Percentiles rank a stretch among this genome's conserved stretches.
phyloP scores from a whole-genome alignment of 345 rosid genomes.

The Linum trigynum region DNA sequence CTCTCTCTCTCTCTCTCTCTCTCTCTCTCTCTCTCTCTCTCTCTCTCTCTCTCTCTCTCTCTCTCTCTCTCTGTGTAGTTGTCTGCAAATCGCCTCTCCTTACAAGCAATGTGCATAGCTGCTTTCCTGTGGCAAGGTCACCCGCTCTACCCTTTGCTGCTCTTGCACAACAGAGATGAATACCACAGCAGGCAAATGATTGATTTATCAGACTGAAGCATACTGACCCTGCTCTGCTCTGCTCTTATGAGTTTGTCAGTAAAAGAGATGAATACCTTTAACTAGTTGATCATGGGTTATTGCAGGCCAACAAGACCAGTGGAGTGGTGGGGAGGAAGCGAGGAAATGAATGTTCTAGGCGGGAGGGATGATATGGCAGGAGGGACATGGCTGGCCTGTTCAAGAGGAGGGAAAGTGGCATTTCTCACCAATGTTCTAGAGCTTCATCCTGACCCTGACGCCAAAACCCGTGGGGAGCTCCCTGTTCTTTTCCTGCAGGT shows the following conservation, averaged over 20 bases:
- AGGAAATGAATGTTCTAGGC: slow-evolving; percentile 31
- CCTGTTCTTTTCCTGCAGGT: slow-evolving; percentile 63
- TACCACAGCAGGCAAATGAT: slow-evolving; percentile 37
- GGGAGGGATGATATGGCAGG: slow-evolving; percentile 52
- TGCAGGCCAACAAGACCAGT: slow-evolving; percentile 45
- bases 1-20: too few relatives aligned
- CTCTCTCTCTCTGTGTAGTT: too few relatives aligned
- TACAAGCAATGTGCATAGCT: slow-evolving; percentile 39
- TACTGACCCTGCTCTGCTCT: not conserved
- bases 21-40: too few relatives aligned
- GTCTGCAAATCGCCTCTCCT: too few relatives aligned
- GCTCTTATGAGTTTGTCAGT: not conserved
- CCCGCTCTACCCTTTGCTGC: slow-evolving; percentile 53
- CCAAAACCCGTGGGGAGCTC: slow-evolving; percentile 54
- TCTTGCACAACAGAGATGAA: slow-evolving; percentile 79
- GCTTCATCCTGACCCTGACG: slow-evolving; percentile 40
- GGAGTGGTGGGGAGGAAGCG: slow-evolving; percentile 49
- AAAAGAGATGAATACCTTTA: not conserved
- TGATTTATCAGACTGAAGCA: not conserved
- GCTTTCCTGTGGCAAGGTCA: slow-evolving; percentile 65
- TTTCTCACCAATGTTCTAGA: slow-evolving; percentile 60
- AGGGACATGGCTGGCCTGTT: slow-evolving; percentile 71
- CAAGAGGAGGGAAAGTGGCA: slow-evolving; percentile 48
- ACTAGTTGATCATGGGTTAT: too few relatives aligned
- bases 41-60: too few relatives aligned